Percentiles rank a stretch among this genome's conserved stretches.
Conservation (phyloP, 1,284 basidiomycete genomes). For the Ceratobasidium sp. region DNA sequence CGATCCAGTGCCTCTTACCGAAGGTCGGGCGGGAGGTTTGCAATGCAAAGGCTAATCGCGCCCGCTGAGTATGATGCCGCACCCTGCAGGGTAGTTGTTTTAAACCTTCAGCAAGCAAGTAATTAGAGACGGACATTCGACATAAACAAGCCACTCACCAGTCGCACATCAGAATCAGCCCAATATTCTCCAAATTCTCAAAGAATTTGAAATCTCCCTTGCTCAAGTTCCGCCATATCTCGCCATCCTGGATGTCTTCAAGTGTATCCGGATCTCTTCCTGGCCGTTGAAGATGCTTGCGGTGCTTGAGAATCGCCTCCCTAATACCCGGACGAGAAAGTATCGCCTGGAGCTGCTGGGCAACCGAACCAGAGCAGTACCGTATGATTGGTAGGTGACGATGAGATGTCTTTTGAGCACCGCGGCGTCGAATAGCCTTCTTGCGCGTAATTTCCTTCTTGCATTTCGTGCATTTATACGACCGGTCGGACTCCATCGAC, state of each 20-base stretch:
- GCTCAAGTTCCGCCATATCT: constrained; percentile 1
- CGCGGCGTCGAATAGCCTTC: neutral
- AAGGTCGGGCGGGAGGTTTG: constrained; percentile 26
- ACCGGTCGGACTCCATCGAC: neutral
- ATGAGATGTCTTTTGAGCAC: neutral
- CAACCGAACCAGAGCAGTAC: neutral
- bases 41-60: constrained; percentile 15
- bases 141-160: neutral
- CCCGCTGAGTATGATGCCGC: constrained; percentile 9
- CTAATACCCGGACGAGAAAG: neutral
- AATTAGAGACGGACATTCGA: too few species aligned
- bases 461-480: neutral
- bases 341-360: neutral
- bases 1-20: neutral
- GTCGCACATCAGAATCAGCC: constrained; percentile 21
- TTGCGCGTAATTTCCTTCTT: neutral
- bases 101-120: neutral
- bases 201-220: constrained; percentile 2
- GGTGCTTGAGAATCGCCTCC: constrained; percentile 4
- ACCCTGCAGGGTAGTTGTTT: neutral
- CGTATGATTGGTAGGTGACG: neutral
- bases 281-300: neutral
- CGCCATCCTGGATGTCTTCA: constrained; percentile 19
- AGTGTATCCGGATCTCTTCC: neutral
- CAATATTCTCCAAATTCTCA: constrained; percentile 10